phyloP scores from a whole-genome alignment of 768 basidiomycete species.

The Ramaria rubella region DNA sequence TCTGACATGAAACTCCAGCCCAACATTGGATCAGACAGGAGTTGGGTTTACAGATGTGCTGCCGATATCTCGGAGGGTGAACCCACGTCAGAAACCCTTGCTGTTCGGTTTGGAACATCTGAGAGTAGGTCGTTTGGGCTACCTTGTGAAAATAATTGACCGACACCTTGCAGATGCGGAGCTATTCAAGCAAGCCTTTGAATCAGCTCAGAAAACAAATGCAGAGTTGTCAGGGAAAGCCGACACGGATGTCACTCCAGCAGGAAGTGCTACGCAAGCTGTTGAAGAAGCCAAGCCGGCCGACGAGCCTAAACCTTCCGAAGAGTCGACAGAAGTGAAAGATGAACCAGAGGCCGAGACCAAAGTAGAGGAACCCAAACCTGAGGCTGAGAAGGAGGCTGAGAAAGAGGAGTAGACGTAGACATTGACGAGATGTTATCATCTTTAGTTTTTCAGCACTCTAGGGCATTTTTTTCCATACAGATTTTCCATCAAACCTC shows the following conservation, averaged over 20 bases:
- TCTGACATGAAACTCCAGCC: slow-evolving; percentile 91
- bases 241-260: slow-evolving; percentile 21
- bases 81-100: slow-evolving; percentile 89
- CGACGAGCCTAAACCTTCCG: slow-evolving; percentile 13
- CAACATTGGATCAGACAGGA: slow-evolving; percentile 97
- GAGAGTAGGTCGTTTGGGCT: slow-evolving; percentile 59
- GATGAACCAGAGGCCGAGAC: slow-evolving; percentile 28
- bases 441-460: not conserved
- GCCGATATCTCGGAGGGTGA: slow-evolving; percentile 93
- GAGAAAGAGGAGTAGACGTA: slow-evolving; percentile 21
- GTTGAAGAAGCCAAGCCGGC: slow-evolving; percentile 21
- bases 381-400: slow-evolving; percentile 28
- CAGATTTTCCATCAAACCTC: not conserved
- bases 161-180: slow-evolving; percentile 52
- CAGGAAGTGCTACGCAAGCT: slow-evolving; percentile 18
- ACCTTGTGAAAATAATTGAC: not conserved
- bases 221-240: slow-evolving; percentile 29
- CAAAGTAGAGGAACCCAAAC: slow-evolving; percentile 26
- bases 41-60: slow-evolving; percentile 97
- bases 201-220: slow-evolving; percentile 73
- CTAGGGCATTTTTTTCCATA: not conserved
- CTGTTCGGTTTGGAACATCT: slow-evolving; percentile 95
- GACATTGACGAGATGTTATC: not conserved
- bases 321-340: slow-evolving; percentile 18
- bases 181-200: slow-evolving; percentile 86